These are phyloP conservation scores for Eucalyptus regnans DNA, from an alignment of 345 rosid genomes.

Conservation along the genomic window DNA sequence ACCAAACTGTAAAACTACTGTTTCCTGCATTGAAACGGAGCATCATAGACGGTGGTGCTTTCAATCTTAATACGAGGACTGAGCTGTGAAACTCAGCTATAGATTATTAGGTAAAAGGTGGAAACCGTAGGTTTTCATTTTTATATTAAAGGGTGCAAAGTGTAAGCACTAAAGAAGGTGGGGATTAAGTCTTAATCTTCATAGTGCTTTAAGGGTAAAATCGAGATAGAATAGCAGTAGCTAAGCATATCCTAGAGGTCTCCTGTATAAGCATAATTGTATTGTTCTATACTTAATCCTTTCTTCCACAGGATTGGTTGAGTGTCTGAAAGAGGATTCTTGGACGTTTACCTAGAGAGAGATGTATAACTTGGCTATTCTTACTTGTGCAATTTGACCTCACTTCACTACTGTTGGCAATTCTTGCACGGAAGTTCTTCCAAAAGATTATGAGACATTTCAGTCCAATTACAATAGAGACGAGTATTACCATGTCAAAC, in stretches of 20 bases:
- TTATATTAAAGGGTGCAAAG: background rate
- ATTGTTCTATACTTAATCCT: background rate
- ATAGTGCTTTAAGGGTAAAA: background rate
- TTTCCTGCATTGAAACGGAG: background rate
- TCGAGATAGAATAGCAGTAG: background rate
- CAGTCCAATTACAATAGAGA: background rate
- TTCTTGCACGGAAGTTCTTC: background rate
- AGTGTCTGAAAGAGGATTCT: background rate
- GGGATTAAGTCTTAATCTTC: background rate
- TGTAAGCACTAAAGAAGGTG: background rate
- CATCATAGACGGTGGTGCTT: background rate
- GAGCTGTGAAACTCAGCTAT: background rate
- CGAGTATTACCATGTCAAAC: background rate
- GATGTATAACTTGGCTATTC: background rate
- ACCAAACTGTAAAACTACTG: background rate
- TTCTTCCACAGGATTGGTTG: background rate
- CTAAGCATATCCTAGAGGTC: background rate
- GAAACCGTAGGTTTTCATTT: background rate
- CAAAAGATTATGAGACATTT: background rate
- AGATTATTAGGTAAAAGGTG: background rate
- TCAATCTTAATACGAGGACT: background rate
- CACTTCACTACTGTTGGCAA: background rate
- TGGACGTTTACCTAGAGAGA: background rate
- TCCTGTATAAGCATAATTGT: background rate
- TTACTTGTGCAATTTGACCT: background rate